Percentiles rank a stretch among this genome's conserved stretches.
These are phyloP conservation scores for Hericium rajendrae DNA, from an alignment of 768 basidiomycete genomes.

Conservation along the genomic window DNA sequence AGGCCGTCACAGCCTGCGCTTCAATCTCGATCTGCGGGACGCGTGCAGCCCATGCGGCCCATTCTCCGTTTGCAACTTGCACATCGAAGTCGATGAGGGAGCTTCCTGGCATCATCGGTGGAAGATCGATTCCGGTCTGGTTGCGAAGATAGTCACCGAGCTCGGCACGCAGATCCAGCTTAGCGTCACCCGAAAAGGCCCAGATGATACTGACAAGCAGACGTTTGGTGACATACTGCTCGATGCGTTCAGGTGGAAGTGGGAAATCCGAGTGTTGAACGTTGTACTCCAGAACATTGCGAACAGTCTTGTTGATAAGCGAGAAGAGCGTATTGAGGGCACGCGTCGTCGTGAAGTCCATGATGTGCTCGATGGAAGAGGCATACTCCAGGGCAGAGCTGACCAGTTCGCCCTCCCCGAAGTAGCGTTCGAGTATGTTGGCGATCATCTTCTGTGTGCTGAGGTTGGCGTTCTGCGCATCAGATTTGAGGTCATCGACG, in stretches of 20 bases:
- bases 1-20: slow-evolving; percentile 88
- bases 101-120: slow-evolving; percentile 59
- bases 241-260: slow-evolving; percentile 69
- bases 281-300: slow-evolving; percentile 92
- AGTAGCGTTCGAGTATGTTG: slow-evolving; percentile 69
- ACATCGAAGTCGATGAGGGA: slow-evolving; percentile 96
- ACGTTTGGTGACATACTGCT: slow-evolving; percentile 86
- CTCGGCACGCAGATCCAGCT: slow-evolving; percentile 76
- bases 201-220: slow-evolving; percentile 89
- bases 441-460: slow-evolving; percentile 70
- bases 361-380: slow-evolving; percentile 88
- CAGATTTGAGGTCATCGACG: slow-evolving; percentile 33
- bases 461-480: slow-evolving; percentile 49
- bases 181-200: slow-evolving; percentile 98
- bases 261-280: slow-evolving; percentile 93
- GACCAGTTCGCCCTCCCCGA: slow-evolving; percentile 75
- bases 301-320: slow-evolving; percentile 89
- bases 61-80: slow-evolving; percentile 74
- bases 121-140: slow-evolving; percentile 85
- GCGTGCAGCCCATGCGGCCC: slow-evolving; percentile 84
- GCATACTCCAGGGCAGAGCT: slow-evolving; percentile 71
- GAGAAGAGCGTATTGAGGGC: slow-evolving; percentile 96
- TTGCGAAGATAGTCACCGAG: slow-evolving; percentile 82
- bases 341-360: slow-evolving; percentile 92
- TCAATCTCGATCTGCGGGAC: slow-evolving; percentile 97